phyloP scores from a whole-genome alignment of 768 basidiomycete species.

The Flagelloscypha sp. region DNA sequence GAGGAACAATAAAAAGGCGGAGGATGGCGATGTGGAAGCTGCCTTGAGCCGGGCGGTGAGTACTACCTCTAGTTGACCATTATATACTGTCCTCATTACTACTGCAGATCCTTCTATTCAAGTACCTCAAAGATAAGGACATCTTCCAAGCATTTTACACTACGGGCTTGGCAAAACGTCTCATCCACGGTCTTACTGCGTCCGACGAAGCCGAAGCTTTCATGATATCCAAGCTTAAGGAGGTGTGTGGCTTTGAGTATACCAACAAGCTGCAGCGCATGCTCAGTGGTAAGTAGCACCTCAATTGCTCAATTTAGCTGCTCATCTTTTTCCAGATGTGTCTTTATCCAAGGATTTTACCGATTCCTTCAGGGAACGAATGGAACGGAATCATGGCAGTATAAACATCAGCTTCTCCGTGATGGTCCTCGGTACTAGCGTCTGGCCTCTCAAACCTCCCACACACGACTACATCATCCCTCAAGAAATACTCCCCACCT shows the following conservation, averaged over 20 bases:
- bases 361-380: conserved; percentile 89
- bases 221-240: conserved; percentile 98
- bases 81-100: too few relatives aligned
- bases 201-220: conserved; percentile 95
- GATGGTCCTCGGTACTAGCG: conserved; percentile 92
- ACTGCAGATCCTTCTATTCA: too few relatives aligned
- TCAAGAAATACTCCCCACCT: conserved; percentile 75
- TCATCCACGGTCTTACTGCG: conserved; percentile 84
- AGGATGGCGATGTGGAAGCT: conserved; percentile 87
- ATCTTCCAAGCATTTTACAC: conserved; percentile 98
- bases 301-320: conserved; percentile 7
- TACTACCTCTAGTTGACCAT: conserved; percentile 23
- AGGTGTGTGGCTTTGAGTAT: conserved; percentile 94
- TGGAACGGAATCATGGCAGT: conserved; percentile 79
- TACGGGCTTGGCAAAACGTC: conserved; percentile 85
- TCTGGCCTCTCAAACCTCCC: conserved; percentile 88
- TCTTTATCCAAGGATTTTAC: conserved; percentile 92
- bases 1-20: conserved; percentile 93
- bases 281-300: conserved; percentile 90
- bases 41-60: conserved; percentile 85
- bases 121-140: conserved; percentile 97
- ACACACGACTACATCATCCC: conserved; percentile 85
- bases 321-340: conserved; percentile 67
- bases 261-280: conserved; percentile 93
- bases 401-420: conserved; percentile 86